These are phyloP conservation scores for Vitis rupestris DNA, from an alignment of 164 flowering plant genomes.

Conservation along the genomic window DNA sequence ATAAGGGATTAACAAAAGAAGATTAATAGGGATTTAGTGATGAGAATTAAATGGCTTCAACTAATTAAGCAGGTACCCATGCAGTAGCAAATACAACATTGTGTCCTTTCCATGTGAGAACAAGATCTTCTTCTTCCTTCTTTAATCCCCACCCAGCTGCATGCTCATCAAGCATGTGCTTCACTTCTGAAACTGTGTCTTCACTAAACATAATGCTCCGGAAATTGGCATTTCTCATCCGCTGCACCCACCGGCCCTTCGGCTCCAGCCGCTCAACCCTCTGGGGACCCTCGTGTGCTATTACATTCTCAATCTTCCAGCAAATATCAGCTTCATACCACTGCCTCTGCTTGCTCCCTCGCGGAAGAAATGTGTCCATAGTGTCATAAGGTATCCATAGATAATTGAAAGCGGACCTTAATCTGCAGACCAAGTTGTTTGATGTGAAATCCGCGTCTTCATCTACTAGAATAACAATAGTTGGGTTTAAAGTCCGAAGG, in stretches of 20 bases:
- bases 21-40: neutral
- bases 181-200: conserved; percentile 70
- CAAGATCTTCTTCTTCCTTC: conserved; percentile 82
- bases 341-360: conserved; percentile 69
- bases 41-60: neutral
- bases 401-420: conserved; percentile 79
- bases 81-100: conserved; percentile 91
- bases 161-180: conserved; percentile 83
- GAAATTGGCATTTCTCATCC: conserved; percentile 71
- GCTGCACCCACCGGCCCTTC: conserved; percentile 66
- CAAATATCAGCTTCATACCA: conserved; percentile 83
- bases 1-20: neutral
- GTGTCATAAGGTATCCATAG: conserved; percentile 91
- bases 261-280: conserved; percentile 81
- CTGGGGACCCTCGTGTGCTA: conserved; percentile 64
- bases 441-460: conserved; percentile 92
- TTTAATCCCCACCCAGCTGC: conserved; percentile 96
- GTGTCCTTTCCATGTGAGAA: conserved; percentile 97
- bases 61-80: conserved; percentile 60
- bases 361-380: conserved; percentile 65
- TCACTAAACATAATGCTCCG: conserved; percentile 49
- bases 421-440: conserved; percentile 49
- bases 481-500: conserved; percentile 66
- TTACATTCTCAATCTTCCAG: conserved; percentile 90
- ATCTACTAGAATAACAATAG: conserved; percentile 64